Conservation (phyloP, 345 rosid genomes). For the Ceriops zippeliana region DNA sequence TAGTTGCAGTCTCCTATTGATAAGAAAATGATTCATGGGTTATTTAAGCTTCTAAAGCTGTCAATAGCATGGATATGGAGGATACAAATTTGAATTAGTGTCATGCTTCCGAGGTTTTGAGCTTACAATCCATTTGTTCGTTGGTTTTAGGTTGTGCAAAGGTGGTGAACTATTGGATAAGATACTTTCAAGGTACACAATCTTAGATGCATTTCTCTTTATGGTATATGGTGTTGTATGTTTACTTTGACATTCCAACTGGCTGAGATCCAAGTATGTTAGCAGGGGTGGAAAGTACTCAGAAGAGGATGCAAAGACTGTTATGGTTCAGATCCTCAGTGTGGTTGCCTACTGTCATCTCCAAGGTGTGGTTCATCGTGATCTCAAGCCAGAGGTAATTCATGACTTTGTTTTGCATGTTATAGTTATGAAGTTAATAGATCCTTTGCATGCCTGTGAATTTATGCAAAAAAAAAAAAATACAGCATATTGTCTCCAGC, state of each 20-base stretch:
- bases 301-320: constrained; percentile 87
- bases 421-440: not conserved
- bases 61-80: not conserved
- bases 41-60: not conserved
- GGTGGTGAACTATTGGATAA: constrained; percentile 92
- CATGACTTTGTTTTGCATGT: not conserved
- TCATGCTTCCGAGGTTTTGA: not conserved
- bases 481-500: no score
- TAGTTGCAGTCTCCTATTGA: not conserved
- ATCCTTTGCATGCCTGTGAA: not conserved
- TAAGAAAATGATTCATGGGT: not conserved
- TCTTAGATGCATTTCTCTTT: constrained; percentile 12
- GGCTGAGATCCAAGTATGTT: constrained; percentile 24
- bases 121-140: constrained; percentile 11
- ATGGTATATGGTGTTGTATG: constrained; percentile 8
- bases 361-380: constrained; percentile 99
- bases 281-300: constrained; percentile 90
- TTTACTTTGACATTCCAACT: constrained; percentile 15
- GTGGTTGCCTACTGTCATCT: constrained; percentile 88
- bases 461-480: not conserved
- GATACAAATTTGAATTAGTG: not conserved
- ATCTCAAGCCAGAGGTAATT: constrained; percentile 97
- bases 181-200: constrained; percentile 76
- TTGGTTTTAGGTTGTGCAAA: constrained; percentile 62
- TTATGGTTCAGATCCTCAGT: constrained; percentile 83